Evolutionary conservation across 2,329 filamentous ascomycete genomes (phyloP), one percentile per base, ranked within the genome.

Genomic region (Ploettnerulaceae sp.): DNA sequence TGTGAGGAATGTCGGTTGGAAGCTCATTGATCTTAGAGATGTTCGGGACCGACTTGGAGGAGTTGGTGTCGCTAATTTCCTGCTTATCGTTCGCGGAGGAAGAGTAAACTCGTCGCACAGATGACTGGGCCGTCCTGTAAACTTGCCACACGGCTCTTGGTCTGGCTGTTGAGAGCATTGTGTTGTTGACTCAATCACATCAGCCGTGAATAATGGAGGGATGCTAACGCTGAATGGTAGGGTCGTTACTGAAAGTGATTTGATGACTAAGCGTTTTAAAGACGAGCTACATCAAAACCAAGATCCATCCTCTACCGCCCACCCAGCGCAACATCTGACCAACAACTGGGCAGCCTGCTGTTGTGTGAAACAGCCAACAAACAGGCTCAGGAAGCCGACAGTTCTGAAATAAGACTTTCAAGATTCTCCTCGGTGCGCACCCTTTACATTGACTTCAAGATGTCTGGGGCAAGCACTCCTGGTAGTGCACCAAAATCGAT

Each of bases 11-110:
- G 65, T 76, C 60, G 18, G 67, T 63, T 14, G 79, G 73, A 14
- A 72, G 64, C 49, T 74, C 77, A 67, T 84, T 84, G 62, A 77
- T 81, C 59, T 71, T 72, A 45, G 79, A 81, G 54, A 82, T 74
- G 62, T 76, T 79, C 36, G 70, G 67, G 55, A 71, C 68, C 56
- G 71, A 58, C 52, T 68, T 65, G 53, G 67, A 66, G 39, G 66
- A 65, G 53, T 70, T 72, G 37, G 79, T 72, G 65, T 51, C 48
- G 50, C 59, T 60, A 36, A 57, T 49, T 37, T 57, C 53, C 49
- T 63, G 40, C 21, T 57, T 47, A 11, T 82, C 74, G 66, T 83
- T 84, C 65, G 76, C 64, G 46, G 66, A 71, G 52, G 67, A 55
- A 41, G 61, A 55, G 53, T 61, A 61, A 21, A 49, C 31, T 54